Conservation (phyloP, 1,284 basidiomycete species). For the Naganishia liquefaciens region DNA sequence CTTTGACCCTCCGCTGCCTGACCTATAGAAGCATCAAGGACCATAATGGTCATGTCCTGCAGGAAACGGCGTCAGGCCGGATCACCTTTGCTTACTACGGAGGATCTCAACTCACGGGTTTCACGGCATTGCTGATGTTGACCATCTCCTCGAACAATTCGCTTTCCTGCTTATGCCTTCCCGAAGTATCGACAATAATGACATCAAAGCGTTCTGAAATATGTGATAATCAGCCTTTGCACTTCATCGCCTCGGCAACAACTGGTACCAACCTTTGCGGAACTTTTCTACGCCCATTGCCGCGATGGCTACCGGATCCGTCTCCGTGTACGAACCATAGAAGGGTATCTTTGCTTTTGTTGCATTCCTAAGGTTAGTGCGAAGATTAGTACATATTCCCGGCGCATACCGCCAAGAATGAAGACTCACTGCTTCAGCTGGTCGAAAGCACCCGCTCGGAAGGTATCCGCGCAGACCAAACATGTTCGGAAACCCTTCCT, state of each 20-base stretch:
- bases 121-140: constrained; percentile 88
- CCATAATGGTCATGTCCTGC: constrained; percentile 79
- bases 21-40: constrained; percentile 78
- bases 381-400: background rate
- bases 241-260: background rate
- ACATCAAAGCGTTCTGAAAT: constrained; percentile 84
- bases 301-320: constrained; percentile 93
- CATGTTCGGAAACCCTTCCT: constrained; percentile 96
- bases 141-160: constrained; percentile 99
- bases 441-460: constrained; percentile 98
- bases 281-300: constrained; percentile 94
- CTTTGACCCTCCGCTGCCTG: constrained; percentile 97
- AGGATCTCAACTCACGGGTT: constrained; percentile 59
- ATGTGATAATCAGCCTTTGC: constrained; percentile 1
- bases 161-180: constrained; percentile 94
- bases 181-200: constrained; percentile 98
- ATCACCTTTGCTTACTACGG: too few species aligned
- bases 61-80: background rate
- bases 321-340: constrained; percentile 98
- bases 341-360: constrained; percentile 99
- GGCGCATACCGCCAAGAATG: background rate
- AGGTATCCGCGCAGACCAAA: constrained; percentile 98
- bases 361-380: constrained; percentile 59
- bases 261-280: constrained; percentile 64
- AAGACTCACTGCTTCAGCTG: constrained; percentile 80